A percentile compares a stretch with the other conserved stretches of the same genome.
Conservation (phyloP, 495 filamentous ascomycete genomes). For the Penicillium verhagenii region DNA sequence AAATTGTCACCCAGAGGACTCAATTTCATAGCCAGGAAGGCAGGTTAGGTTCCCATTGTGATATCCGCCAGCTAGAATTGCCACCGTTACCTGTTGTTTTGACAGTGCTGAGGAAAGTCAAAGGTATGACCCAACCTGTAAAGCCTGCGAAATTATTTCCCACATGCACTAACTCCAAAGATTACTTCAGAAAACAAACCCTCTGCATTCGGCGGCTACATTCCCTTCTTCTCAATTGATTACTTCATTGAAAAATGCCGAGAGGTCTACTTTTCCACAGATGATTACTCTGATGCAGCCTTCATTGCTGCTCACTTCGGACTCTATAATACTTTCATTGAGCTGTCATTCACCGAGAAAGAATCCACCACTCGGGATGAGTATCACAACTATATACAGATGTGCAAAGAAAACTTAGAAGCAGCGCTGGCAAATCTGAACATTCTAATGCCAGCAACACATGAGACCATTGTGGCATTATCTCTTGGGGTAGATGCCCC, state of each 20-base stretch:
- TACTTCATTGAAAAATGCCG: constrained; percentile 59
- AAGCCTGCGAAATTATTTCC: neutral
- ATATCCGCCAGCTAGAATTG: constrained; percentile 51
- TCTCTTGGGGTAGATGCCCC: constrained; percentile 50
- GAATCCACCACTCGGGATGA: constrained; percentile 27
- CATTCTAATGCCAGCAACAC: constrained; percentile 55
- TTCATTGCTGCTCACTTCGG: constrained; percentile 58
- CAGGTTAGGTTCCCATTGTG: constrained; percentile 34
- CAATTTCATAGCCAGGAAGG: constrained; percentile 44
- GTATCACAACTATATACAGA: constrained; percentile 37
- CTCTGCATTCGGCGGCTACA: constrained; percentile 27
- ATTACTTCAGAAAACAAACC: constrained; percentile 24
- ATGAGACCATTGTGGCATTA: constrained; percentile 59
- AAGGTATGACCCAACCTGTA: constrained; percentile 29
- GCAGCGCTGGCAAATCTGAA: constrained; percentile 55
- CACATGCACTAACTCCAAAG: too few species aligned
- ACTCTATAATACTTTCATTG: constrained; percentile 56
- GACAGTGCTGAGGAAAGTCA: constrained; percentile 47
- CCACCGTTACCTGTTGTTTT: constrained; percentile 54
- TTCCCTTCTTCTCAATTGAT: constrained; percentile 46
- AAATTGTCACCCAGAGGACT: constrained; percentile 36
- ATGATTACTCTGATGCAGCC: constrained; percentile 53
- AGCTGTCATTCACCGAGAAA: constrained; percentile 37
- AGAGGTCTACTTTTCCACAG: constrained; percentile 57
- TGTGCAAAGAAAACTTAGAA: constrained; percentile 60